Percentiles rank a stretch among this genome's conserved stretches.
Evolutionary conservation across 1,284 basidiomycete genomes (phyloP).

Genomic region (Xerocomus cyaneibrunnescens): DNA sequence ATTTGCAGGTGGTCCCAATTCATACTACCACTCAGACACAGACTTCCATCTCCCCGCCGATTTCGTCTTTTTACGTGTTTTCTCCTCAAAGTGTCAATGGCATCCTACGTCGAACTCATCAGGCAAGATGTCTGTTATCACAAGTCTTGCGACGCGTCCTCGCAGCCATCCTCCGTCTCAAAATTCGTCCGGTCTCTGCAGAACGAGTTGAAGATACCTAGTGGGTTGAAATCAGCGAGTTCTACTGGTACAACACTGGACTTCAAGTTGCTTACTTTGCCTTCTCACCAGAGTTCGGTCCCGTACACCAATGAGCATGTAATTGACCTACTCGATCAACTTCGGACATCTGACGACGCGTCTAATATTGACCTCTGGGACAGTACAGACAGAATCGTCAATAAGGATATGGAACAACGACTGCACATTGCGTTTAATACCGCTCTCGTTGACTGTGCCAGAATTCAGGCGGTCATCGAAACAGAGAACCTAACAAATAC

Average conservation of each 20-base stretch:
- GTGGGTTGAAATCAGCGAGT: slow-evolving; percentile 8
- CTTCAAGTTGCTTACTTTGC: neutral
- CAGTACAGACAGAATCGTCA: neutral
- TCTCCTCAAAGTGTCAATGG: neutral
- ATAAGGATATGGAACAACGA: neutral
- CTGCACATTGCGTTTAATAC: neutral
- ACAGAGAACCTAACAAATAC: neutral
- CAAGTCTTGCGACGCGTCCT: neutral
- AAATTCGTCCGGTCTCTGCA: neutral
- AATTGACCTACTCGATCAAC: neutral
- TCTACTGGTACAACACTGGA: neutral
- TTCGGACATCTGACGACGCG: neutral
- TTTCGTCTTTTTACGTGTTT: neutral
- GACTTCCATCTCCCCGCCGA: no score
- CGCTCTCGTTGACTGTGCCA: slow-evolving; percentile 4
- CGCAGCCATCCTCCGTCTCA: neutral
- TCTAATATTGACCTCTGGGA: slow-evolving; percentile 3
- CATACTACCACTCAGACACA: no score
- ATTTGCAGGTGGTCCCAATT: no score
- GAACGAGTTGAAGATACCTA: slow-evolving; percentile 3
- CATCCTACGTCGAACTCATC: slow-evolving; percentile 11
- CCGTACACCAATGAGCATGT: neutral
- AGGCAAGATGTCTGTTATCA: slow-evolving; percentile 2
- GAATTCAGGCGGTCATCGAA: slow-evolving; percentile 9
- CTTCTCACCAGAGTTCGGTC: neutral